These are phyloP conservation scores for Beta lomatogona DNA, from an alignment of 179 eudicot species.

Conservation along the genomic window DNA sequence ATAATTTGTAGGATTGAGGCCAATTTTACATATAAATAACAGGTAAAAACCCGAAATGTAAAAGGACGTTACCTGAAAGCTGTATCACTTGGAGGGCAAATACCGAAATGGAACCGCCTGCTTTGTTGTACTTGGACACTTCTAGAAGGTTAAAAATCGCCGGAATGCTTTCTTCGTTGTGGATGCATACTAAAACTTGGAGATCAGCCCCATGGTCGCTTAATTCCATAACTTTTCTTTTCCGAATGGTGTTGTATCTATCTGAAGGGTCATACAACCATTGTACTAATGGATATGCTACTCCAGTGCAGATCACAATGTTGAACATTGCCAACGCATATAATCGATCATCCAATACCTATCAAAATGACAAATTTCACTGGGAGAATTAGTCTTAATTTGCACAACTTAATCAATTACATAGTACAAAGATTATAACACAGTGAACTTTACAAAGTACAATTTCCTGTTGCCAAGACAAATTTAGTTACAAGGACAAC, in stretches of 20 bases:
- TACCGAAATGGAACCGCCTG: not conserved
- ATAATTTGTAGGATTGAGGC: no score
- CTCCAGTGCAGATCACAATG: not conserved
- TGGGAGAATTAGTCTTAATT: not conserved
- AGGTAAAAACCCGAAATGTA: no score
- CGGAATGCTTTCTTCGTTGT: conserved; percentile 13
- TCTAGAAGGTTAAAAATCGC: conserved; percentile 8
- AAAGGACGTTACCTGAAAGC: conserved; percentile 9
- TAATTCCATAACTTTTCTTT: conserved; percentile 14
- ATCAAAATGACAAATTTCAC: not conserved
- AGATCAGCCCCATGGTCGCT: conserved; percentile 8
- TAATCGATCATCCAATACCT: conserved; percentile 17
- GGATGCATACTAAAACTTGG: conserved; percentile 14
- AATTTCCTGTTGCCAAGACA: no score
- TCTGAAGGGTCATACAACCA: conserved; percentile 15
- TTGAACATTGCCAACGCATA: conserved; percentile 7
- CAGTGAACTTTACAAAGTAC: no score
- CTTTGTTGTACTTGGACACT: not conserved
- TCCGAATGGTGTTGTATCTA: conserved; percentile 4
- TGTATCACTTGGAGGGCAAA: conserved; percentile 26
- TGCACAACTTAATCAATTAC: no score
- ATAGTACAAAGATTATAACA: no score
- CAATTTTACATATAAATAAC: no score
- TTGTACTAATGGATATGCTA: conserved; percentile 16
- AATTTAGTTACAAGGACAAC: no score